Evolutionary conservation across 768 basidiomycete species (phyloP).

Genomic region (Tubosaeta brunneosetosa): DNA sequence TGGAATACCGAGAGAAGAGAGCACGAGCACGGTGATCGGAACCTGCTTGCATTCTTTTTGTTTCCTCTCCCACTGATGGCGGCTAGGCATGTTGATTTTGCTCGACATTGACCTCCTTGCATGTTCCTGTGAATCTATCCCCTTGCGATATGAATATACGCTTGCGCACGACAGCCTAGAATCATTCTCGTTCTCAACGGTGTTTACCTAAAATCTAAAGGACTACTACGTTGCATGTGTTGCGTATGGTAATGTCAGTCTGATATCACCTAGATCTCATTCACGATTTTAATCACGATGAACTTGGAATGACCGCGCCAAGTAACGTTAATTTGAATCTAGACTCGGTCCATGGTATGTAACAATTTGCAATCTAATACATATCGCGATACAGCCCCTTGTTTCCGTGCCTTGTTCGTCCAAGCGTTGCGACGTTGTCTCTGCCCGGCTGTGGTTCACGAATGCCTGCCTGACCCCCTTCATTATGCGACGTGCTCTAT

Average conservation of each 20-base stretch:
- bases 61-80: not conserved
- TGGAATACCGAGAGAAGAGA: conserved; percentile 55
- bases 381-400: not conserved
- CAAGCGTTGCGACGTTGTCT: not conserved
- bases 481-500: too few species aligned
- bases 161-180: conserved; percentile 4
- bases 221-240: not conserved
- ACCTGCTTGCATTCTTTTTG: not conserved
- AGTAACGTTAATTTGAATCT: not conserved
- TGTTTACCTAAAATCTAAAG: not conserved
- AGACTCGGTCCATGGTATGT: not conserved
- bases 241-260: not conserved
- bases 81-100: not conserved
- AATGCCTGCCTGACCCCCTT: too few species aligned
- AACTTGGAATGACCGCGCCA: not conserved
- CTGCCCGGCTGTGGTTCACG: too few species aligned
- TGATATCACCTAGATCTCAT: not conserved
- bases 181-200: not conserved
- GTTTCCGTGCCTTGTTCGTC: not conserved
- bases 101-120: not conserved
- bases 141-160: not conserved
- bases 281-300: not conserved
- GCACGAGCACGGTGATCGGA: conserved; percentile 15
- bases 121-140: not conserved
- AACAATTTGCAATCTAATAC: not conserved